These are phyloP conservation scores for Leptomonas pyrrhocoris DNA, from an alignment of 208 protist species.

Conservation along the genomic window DNA sequence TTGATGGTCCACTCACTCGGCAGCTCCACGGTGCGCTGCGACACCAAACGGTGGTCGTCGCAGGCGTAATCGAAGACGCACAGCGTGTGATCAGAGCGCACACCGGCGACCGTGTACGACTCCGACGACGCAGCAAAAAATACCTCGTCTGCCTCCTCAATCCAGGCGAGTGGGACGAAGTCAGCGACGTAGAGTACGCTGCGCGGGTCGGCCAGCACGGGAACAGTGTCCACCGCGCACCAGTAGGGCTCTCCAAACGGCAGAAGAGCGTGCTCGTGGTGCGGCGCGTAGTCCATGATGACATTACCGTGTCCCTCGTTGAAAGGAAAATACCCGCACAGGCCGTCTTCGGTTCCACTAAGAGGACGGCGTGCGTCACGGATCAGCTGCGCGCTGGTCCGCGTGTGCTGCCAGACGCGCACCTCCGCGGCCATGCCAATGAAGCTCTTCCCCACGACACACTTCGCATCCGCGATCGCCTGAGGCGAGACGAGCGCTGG, in stretches of 20 bases:
- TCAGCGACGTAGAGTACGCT: slow-evolving; percentile 51
- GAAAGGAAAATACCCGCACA: slow-evolving; percentile 84
- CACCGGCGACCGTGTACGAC: slow-evolving; percentile 49
- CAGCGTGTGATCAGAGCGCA: slow-evolving; percentile 53
- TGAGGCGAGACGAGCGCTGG: slow-evolving; percentile 62
- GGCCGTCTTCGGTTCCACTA: slow-evolving; percentile 48
- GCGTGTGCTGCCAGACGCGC: slow-evolving; percentile 74
- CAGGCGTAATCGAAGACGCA: slow-evolving; percentile 65
- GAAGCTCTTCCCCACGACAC: slow-evolving; percentile 76
- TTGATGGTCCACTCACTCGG: slow-evolving; percentile 41
- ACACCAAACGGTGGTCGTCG: slow-evolving; percentile 38
- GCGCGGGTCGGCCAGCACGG: slow-evolving; percentile 34
- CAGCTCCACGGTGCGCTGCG: slow-evolving; percentile 60
- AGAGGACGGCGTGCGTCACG: slow-evolving; percentile 74
- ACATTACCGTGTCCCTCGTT: slow-evolving; percentile 79
- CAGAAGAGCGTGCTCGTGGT: slow-evolving; percentile 64
- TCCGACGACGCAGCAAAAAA: slow-evolving; percentile 64
- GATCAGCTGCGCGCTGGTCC: slow-evolving; percentile 59
- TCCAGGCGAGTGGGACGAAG: slow-evolving; percentile 71
- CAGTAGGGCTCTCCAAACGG: slow-evolving; percentile 52
- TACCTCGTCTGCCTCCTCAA: slow-evolving; percentile 53
- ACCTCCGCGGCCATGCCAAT: slow-evolving; percentile 83
- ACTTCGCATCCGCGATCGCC: slow-evolving; percentile 64
- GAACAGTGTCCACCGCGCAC: slow-evolving; percentile 56
- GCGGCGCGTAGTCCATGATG: slow-evolving; percentile 69